Conservation (phyloP, 2,329 filamentous ascomycete species). For the Clarireedia monteithiana region DNA sequence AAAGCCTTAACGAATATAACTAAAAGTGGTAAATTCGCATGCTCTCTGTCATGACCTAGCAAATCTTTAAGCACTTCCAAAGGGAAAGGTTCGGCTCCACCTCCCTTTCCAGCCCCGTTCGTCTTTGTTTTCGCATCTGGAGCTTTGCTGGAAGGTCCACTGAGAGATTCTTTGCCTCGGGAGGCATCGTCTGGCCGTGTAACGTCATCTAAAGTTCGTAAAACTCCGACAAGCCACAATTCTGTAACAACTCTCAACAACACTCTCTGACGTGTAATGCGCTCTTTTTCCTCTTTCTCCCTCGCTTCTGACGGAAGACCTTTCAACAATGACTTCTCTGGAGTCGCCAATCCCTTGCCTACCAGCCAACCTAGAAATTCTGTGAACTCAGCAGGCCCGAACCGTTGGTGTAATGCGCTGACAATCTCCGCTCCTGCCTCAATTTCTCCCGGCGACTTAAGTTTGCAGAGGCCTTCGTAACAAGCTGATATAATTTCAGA, state of each 20-base stretch:
- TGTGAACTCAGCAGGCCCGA: constrained; percentile 84
- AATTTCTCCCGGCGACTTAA: constrained; percentile 88
- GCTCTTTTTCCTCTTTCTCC: constrained; percentile 94
- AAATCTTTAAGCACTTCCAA: constrained; percentile 97
- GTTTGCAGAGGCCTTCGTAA: constrained; percentile 85
- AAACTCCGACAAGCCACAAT: constrained; percentile 84
- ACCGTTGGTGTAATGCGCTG: constrained; percentile 91
- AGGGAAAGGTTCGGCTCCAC: constrained; percentile 82
- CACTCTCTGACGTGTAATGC: constrained; percentile 75
- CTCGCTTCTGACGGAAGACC: constrained; percentile 69
- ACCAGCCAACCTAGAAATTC: constrained; percentile 87
- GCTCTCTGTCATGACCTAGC: constrained; percentile 86
- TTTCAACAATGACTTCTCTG: constrained; percentile 79
- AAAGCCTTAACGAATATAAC: constrained; percentile 96
- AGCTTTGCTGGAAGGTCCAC: constrained; percentile 48
- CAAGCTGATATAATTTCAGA: constrained; percentile 95
- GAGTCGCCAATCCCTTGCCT: constrained; percentile 82
- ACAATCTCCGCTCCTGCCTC: constrained; percentile 87
- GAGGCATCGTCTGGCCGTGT: constrained; percentile 55
- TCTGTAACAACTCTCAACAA: constrained; percentile 88
- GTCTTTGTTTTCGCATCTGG: constrained; percentile 50
- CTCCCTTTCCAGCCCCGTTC: constrained; percentile 48
- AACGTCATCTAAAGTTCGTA: constrained; percentile 70
- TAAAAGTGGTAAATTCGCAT: constrained; percentile 81
- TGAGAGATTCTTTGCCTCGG: constrained; percentile 37